Percentiles rank a stretch among this genome's conserved stretches.
phyloP scores from a whole-genome alignment of 768 basidiomycete species.

The Zangia roseola region DNA sequence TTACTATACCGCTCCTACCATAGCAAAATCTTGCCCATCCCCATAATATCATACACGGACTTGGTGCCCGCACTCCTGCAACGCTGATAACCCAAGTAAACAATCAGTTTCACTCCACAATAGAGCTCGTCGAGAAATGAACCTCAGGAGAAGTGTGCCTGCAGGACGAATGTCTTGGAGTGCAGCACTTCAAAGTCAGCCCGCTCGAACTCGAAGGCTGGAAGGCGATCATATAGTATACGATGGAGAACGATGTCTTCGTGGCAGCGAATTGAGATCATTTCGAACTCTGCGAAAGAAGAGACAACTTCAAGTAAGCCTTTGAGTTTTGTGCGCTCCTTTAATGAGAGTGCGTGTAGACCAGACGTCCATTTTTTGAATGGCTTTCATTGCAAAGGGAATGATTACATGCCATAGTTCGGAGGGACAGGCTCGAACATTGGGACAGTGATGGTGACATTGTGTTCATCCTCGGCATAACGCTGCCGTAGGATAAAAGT shows the following conservation, averaged over 20 bases:
- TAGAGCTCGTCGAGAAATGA: conserved; percentile 15
- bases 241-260: conserved; percentile 83
- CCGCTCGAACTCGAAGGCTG: conserved; percentile 86
- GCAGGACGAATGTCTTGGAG: conserved; percentile 98
- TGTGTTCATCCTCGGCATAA: conserved; percentile 93
- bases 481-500: conserved; percentile 88
- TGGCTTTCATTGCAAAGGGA: too few relatives aligned
- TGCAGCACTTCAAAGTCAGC: conserved; percentile 91
- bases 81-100: conserved; percentile 63
- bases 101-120: not conserved
- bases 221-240: conserved; percentile 94
- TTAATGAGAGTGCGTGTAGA: conserved; percentile 92
- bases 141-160: conserved; percentile 97
- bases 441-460: conserved; percentile 89
- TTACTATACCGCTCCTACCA: too few relatives aligned
- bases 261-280: conserved; percentile 91
- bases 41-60: conserved; percentile 97
- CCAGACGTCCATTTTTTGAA: conserved; percentile 92
- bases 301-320: conserved; percentile 96
- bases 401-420: too few relatives aligned
- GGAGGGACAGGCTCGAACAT: conserved; percentile 98
- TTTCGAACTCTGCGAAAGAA: conserved; percentile 95
- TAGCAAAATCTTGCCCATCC: too few relatives aligned
- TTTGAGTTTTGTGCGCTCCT: conserved; percentile 95
- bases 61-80: conserved; percentile 82